These are phyloP conservation scores for Ascochyta koolunga DNA, from an alignment of 2,329 filamentous ascomycete genomes.

Conservation along the genomic window DNA sequence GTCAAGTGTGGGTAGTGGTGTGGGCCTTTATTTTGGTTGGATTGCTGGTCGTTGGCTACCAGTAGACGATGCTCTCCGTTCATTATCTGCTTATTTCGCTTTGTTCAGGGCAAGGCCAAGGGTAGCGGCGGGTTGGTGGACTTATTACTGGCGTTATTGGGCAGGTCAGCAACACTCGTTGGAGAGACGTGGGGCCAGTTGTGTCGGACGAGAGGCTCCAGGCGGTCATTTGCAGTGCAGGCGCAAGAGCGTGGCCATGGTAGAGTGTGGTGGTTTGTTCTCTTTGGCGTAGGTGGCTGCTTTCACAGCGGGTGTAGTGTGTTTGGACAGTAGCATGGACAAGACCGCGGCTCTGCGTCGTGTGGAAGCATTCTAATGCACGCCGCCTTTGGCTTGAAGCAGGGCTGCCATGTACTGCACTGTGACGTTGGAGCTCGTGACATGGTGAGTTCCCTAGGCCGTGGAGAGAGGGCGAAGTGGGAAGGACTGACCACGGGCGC, in stretches of 20 bases:
- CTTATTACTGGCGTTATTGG: slow-evolving; percentile 26
- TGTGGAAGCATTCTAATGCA: too few species aligned
- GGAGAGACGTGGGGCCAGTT: slow-evolving; percentile 14
- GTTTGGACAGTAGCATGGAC: too few species aligned
- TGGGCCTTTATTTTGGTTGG: not conserved
- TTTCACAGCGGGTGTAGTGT: not conserved
- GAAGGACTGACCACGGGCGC: too few species aligned
- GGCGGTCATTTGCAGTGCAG: slow-evolving; percentile 20
- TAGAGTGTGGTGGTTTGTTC: slow-evolving; percentile 16
- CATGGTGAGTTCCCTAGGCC: too few species aligned
- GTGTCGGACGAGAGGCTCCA: slow-evolving; percentile 19
- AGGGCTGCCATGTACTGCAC: too few species aligned
- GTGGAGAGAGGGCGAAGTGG: too few species aligned
- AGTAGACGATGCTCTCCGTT: slow-evolving; percentile 5
- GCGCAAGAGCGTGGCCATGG: slow-evolving; percentile 18
- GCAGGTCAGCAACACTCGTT: slow-evolving; percentile 31
- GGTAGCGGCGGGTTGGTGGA: slow-evolving; percentile 8
- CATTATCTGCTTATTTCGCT: not conserved
- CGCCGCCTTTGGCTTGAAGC: too few species aligned
- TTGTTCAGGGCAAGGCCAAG: not conserved
- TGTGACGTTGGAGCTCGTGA: slow-evolving; percentile 27
- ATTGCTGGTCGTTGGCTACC: slow-evolving; percentile 7
- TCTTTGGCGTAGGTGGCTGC: slow-evolving; percentile 1
- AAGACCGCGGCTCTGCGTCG: too few species aligned
- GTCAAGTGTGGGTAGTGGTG: not conserved